These are phyloP conservation scores for Panus rudis DNA, from an alignment of 768 basidiomycete genomes.

Conservation along the genomic window DNA sequence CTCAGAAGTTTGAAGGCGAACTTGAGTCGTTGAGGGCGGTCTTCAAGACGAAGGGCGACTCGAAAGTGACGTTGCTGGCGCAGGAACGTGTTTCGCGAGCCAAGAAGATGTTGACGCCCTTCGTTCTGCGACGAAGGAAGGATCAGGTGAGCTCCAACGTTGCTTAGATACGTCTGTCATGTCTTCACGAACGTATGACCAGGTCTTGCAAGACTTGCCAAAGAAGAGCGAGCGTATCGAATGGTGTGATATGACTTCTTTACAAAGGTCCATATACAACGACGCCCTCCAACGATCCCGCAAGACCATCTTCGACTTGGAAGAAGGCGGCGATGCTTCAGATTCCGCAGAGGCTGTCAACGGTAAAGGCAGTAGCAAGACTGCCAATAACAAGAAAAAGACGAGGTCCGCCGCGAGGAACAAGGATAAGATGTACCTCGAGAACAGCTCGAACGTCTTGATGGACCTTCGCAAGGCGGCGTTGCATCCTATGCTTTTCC, in stretches of 20 bases:
- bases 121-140: constrained; percentile 94
- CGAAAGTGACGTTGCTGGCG: constrained; percentile 80
- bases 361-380: constrained; percentile 21
- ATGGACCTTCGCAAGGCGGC: constrained; percentile 98
- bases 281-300: constrained; percentile 81
- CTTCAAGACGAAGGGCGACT: constrained; percentile 95
- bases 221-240: constrained; percentile 89
- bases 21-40: constrained; percentile 82
- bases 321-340: constrained; percentile 22
- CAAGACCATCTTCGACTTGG: constrained; percentile 62
- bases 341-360: constrained; percentile 24
- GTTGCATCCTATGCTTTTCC: constrained; percentile 94
- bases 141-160: constrained; percentile 57
- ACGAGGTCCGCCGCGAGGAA: constrained; percentile 33
- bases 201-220: constrained; percentile 92
- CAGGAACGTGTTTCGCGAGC: constrained; percentile 91
- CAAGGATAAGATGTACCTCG: constrained; percentile 63
- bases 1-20: constrained; percentile 76
- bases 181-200: neutral
- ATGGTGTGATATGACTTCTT: constrained; percentile 87
- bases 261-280: constrained; percentile 78
- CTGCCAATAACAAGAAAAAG: constrained; percentile 43
- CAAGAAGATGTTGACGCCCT: constrained; percentile 99
- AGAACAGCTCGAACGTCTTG: constrained; percentile 87
- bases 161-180: neutral